phyloP scores from a whole-genome alignment of 768 basidiomycete species.

The Wakefieldia striispora region DNA sequence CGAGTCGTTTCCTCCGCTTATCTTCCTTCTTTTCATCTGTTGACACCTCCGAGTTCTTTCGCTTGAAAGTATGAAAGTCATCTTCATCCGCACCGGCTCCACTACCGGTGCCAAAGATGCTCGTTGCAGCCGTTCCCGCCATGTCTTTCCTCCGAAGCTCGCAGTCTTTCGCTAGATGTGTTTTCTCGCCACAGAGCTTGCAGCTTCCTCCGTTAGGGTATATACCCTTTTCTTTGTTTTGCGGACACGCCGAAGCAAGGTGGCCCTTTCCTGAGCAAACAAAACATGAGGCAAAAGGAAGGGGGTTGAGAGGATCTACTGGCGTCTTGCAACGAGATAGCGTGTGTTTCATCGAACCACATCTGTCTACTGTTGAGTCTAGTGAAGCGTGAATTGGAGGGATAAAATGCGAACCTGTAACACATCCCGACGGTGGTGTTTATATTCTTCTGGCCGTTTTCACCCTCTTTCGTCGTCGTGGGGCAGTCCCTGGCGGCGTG shows the following conservation, averaged over 20 bases:
- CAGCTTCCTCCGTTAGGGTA: slow-evolving; percentile 92
- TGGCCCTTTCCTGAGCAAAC: slow-evolving; percentile 85
- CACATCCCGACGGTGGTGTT: slow-evolving; percentile 53
- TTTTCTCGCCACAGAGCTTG: slow-evolving; percentile 82
- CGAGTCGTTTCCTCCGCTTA: slow-evolving; percentile 39
- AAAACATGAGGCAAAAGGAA: slow-evolving; percentile 91
- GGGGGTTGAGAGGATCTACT: slow-evolving; percentile 57
- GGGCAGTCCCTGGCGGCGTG: slow-evolving; percentile 86
- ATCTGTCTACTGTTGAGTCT: slow-evolving; percentile 45
- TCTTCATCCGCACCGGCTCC: slow-evolving; percentile 89
- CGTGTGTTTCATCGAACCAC: slow-evolving; percentile 75
- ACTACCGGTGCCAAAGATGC: slow-evolving; percentile 33
- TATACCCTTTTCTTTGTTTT: slow-evolving; percentile 76
- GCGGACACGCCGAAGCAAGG: slow-evolving; percentile 77
- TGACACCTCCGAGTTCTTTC: slow-evolving; percentile 59
- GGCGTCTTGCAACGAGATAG: slow-evolving; percentile 76
- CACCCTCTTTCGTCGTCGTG: slow-evolving; percentile 29
- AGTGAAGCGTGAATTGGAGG: neutral
- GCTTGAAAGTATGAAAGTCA: slow-evolving; percentile 83
- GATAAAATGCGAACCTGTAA: slow-evolving; percentile 54
- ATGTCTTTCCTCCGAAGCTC: slow-evolving; percentile 57
- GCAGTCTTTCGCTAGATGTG: slow-evolving; percentile 86
- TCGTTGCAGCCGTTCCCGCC: slow-evolving; percentile 21
- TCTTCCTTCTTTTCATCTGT: slow-evolving; percentile 53
- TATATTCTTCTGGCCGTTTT: slow-evolving; percentile 23